phyloP scores from a whole-genome alignment of 1,284 basidiomycete species.

The Cutaneotrichosporon dermatis region DNA sequence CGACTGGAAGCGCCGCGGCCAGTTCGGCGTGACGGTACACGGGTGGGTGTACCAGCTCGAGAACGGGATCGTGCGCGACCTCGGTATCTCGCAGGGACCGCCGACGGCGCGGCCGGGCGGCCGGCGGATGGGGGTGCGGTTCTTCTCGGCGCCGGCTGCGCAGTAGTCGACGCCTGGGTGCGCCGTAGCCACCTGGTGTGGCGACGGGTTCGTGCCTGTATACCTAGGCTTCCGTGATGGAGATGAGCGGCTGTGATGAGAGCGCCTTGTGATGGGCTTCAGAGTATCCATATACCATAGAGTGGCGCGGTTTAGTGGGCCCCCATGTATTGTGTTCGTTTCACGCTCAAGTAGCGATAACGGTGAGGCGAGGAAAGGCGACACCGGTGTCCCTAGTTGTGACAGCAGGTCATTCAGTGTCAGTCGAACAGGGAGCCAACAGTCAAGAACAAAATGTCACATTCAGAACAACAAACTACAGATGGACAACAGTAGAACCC shows the following conservation, averaged over 20 bases:
- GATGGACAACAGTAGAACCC: conserved; percentile 20
- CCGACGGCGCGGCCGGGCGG: conserved; percentile 28
- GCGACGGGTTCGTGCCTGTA: too few relatives aligned
- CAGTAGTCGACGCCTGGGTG: too few relatives aligned
- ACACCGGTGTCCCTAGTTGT: too few relatives aligned
- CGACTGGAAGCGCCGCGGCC: conserved; percentile 42
- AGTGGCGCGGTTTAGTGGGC: neutral
- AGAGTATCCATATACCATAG: neutral
- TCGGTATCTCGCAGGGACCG: conserved; percentile 40
- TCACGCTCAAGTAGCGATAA: too few relatives aligned
- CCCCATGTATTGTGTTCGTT: neutral
- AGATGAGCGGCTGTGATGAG: too few relatives aligned
- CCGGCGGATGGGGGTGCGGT: conserved; percentile 6
- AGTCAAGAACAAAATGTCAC: neutral
- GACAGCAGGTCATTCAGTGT: too few relatives aligned
- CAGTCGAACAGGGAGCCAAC: too few relatives aligned
- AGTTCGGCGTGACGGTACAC: conserved; percentile 40
- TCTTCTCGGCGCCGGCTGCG: conserved; percentile 2
- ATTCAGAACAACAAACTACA: neutral
- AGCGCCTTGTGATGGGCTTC: too few relatives aligned
- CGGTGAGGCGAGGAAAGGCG: too few relatives aligned
- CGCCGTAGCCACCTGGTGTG: too few relatives aligned
- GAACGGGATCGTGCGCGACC: conserved; percentile 43
- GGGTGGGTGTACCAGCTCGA: conserved; percentile 49
- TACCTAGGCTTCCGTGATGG: too few relatives aligned